A percentile compares a stretch with the other conserved stretches of the same genome.
Evolutionary conservation across 2,329 filamentous ascomycete species (phyloP).

Genomic region (Venturia oleaginea): DNA sequence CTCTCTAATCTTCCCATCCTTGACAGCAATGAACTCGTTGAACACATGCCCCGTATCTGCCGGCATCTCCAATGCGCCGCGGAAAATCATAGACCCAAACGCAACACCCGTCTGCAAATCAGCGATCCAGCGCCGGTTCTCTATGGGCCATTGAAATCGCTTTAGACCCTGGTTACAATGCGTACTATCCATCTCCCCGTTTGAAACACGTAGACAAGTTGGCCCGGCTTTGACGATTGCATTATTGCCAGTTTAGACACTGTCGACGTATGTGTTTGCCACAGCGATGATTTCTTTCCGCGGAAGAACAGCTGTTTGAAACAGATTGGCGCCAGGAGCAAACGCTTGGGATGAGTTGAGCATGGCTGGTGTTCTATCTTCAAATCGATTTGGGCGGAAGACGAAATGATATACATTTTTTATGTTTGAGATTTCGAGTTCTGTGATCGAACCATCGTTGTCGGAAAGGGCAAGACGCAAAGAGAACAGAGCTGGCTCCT

Average conservation of each 20-base stretch:
- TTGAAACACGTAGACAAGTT: not conserved
- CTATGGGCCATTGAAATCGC: conserved; percentile 1
- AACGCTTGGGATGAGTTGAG: conserved; percentile 5
- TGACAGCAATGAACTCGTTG: not conserved
- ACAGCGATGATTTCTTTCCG: not conserved
- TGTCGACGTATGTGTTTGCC: not conserved
- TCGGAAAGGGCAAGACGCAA: not conserved
- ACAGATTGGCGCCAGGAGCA: not conserved
- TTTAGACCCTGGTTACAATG: not conserved
- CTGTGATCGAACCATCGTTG: not conserved
- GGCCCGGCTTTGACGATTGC: not conserved
- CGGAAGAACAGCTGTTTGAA: not conserved
- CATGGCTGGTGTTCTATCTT: not conserved
- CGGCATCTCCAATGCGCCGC: not conserved
- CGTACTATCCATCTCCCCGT: not conserved
- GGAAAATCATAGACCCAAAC: conserved; percentile 1
- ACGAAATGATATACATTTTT: not conserved
- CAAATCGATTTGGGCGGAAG: not conserved
- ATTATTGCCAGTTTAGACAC: not conserved
- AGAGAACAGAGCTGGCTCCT: not conserved
- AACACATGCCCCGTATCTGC: not conserved
- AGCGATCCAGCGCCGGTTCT: not conserved
- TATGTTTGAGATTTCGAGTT: conserved; percentile 1
- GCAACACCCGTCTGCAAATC: not conserved
- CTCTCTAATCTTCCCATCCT: conserved; percentile 5